Conservation (phyloP, 2,329 filamentous ascomycete genomes). For the Cercospora sp. region DNA sequence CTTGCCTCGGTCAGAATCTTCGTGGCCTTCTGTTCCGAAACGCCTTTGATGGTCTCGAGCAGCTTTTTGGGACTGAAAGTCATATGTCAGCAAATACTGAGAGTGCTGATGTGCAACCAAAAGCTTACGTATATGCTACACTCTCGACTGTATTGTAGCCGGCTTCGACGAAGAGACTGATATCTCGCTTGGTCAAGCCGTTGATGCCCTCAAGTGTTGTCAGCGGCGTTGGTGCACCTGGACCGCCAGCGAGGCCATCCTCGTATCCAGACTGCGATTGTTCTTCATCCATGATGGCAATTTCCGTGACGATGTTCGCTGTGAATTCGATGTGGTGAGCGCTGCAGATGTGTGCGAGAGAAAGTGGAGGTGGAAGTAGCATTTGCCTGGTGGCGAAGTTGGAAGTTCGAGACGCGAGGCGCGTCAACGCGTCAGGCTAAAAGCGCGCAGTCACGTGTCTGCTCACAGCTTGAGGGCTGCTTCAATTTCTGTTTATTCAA, state of each 20-base stretch:
- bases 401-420: not conserved
- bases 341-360: not conserved
- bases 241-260: conserved; percentile 72
- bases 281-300: conserved; percentile 53
- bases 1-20: conserved; percentile 91
- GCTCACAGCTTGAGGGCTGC: too few species aligned
- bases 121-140: conserved; percentile 80
- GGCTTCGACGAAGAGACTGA: conserved; percentile 86
- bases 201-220: conserved; percentile 81
- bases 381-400: not conserved
- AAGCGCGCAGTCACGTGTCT: not conserved
- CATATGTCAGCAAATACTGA: conserved; percentile 29
- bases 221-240: conserved; percentile 90
- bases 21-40: conserved; percentile 92
- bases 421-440: not conserved
- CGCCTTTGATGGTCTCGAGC: conserved; percentile 94
- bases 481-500: not conserved
- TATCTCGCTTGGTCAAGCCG: conserved; percentile 90
- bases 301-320: not conserved
- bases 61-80: conserved; percentile 63
- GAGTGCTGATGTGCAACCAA: not conserved
- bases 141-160: conserved; percentile 95
- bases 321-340: not conserved
- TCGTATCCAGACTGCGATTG: conserved; percentile 73
- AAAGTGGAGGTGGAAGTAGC: not conserved